Base-by-base conservation (phyloP, 352 stramenopile species). In the Poterioochromonas sp. region DNA sequence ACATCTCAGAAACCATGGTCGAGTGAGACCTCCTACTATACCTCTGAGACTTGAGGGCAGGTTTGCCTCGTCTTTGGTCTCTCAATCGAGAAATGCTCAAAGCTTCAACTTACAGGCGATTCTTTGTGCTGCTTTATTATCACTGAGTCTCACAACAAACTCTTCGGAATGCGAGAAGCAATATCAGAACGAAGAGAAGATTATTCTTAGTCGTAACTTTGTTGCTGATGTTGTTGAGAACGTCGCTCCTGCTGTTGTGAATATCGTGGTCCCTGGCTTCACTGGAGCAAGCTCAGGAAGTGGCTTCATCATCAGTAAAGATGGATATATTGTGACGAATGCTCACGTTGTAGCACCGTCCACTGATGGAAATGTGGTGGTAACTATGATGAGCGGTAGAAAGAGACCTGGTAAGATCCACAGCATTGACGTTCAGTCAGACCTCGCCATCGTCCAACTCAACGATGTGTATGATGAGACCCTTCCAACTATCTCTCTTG, bases 281-380 rank as follows among this genome's bases (percentile, higher is more conserved):
- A 26, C 80, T 18, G 49, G 53, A n/a, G 65, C 58, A n/a, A 91
- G 86, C 76, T 91, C 91, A 80, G 91, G 91, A 0, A 94, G 88
- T 41, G 92, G 92, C n/a, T 97, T 97, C 65, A 91, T 97, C 76
- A 92, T 97, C 29, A 85, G 86, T 8, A 80, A 81, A 12, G 87
- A 92, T 60, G 92, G 91, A 1, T 82, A 95, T 32, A 88, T 97
- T 34, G 89, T 95, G 53, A 97, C 92, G 39, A 97, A 97, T 74
- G 90, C 90, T 0, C 92, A 97, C 76, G 92, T 97, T 1, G 86
- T 96, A 32, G 88, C 88, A 35, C 8, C 53, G 77, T 34, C 47
- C 53, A 43, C 53, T 53, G 37, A 18, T 58, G 40, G 8, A 5
- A 34, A 15, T 37, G 40, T 74, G 11, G 40, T 58, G 37, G 65